phyloP scores from a whole-genome alignment of 2,329 filamentous ascomycete genomes.

The Rhynchosporium secalis region DNA sequence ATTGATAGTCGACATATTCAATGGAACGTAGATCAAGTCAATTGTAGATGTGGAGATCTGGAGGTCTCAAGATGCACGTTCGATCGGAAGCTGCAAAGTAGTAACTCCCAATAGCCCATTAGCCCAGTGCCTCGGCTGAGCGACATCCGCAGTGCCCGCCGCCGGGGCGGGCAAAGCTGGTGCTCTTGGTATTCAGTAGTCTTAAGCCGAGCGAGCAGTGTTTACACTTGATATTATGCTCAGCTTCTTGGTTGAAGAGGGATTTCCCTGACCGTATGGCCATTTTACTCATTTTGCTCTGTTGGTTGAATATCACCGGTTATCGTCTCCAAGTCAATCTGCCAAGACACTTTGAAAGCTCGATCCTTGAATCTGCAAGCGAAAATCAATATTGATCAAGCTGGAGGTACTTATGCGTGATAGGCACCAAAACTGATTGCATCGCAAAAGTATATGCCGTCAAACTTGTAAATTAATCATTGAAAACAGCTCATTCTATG shows the following conservation, averaged over 20 bases:
- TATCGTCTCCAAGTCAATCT: too few species aligned
- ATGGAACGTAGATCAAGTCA: neutral
- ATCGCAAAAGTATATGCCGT: too few species aligned
- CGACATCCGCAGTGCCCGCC: neutral
- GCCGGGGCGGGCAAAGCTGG: neutral
- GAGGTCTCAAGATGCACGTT: neutral
- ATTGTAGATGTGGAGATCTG: slow-evolving; percentile 2
- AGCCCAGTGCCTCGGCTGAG: slow-evolving; percentile 2
- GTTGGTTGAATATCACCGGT: too few species aligned
- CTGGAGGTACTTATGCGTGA: too few species aligned
- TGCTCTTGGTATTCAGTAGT: neutral
- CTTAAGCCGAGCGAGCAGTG: slow-evolving; percentile 5
- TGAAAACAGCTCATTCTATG: too few species aligned
- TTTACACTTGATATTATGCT: neutral
- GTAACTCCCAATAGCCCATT: neutral
- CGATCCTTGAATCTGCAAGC: too few species aligned
- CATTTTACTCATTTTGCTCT: too few species aligned
- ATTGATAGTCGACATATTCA: slow-evolving; percentile 39
- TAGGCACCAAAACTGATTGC: too few species aligned
- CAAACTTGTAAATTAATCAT: too few species aligned
- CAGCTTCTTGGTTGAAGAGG: neutral
- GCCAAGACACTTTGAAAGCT: too few species aligned
- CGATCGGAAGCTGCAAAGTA: neutral
- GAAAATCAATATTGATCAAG: too few species aligned
- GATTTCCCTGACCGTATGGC: neutral